These are phyloP conservation scores for Globomyces sp. DNA, from an alignment of 371 early-diverging fungal genomes.

Conservation along the genomic window DNA sequence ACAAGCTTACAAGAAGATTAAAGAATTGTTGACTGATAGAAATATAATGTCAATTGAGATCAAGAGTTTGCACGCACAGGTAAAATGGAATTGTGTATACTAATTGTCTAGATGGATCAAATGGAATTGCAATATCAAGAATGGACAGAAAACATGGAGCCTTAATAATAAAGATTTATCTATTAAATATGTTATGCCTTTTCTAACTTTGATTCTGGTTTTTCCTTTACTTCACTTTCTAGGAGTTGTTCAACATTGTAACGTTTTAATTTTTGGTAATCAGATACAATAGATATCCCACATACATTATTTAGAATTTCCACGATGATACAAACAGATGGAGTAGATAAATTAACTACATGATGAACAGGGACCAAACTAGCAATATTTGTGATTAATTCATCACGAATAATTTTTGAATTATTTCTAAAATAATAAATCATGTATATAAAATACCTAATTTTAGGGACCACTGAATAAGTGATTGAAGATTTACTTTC, in stretches of 20 bases:
- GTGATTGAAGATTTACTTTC: not conserved
- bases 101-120: constrained; percentile 9
- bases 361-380: constrained; percentile 3
- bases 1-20: constrained; percentile 46
- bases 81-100: constrained; percentile 6
- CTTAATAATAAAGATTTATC: not conserved
- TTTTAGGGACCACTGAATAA: constrained; percentile 6
- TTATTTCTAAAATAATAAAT: not conserved
- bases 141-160: not conserved
- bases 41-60: constrained; percentile 40
- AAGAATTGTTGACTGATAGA: constrained; percentile 41
- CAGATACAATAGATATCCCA: constrained; percentile 14
- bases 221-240: not conserved
- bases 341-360: not conserved
- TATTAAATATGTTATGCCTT: not conserved
- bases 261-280: constrained; percentile 1
- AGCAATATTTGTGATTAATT: constrained; percentile 8
- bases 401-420: constrained; percentile 1
- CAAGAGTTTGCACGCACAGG: constrained; percentile 34
- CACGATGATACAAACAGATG: constrained; percentile 4
- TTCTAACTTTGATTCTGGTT: not conserved
- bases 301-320: constrained; percentile 14
- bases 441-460: not conserved
- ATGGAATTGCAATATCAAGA: constrained; percentile 16
- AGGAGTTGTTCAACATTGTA: constrained; percentile 4